These are phyloP conservation scores for Ophioceras dolichostomum DNA, from an alignment of 2,329 filamentous ascomycete genomes.

Conservation along the genomic window DNA sequence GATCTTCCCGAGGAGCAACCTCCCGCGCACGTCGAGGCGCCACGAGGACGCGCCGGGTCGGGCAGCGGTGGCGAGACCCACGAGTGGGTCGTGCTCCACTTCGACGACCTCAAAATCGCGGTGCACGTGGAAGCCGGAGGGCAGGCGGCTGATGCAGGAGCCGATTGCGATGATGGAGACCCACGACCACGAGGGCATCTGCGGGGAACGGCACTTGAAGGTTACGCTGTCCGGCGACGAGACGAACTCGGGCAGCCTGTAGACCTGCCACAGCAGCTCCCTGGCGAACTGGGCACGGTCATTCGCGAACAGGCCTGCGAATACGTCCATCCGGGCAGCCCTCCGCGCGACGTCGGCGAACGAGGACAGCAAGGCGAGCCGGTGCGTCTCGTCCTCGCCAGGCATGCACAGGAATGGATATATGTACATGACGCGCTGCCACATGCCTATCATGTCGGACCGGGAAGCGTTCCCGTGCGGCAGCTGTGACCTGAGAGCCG, in stretches of 20 bases:
- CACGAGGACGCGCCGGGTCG: no score
- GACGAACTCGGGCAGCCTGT: background rate
- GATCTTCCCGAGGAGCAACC: slow-evolving; percentile 2
- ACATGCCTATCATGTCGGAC: no score
- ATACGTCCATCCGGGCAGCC: background rate
- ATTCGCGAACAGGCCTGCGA: background rate
- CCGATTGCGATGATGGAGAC: background rate
- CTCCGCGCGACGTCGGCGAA: background rate
- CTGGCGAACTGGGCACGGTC: background rate
- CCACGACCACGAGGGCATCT: slow-evolving; percentile 2
- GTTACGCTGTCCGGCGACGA: background rate
- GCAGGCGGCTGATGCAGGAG: background rate
- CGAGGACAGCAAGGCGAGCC: background rate
- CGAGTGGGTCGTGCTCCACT: background rate
- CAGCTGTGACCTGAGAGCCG: no score
- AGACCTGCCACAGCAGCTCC: background rate
- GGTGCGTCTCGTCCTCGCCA: background rate
- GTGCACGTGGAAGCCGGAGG: background rate
- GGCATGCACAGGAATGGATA: background rate
- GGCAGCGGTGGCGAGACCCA: background rate
- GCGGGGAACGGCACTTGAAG: background rate
- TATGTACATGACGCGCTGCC: background rate
- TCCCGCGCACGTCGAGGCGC: background rate
- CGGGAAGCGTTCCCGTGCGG: no score
- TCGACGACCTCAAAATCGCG: background rate